Conservation (phyloP, 306 rosid genomes). For the Hippophae tibetana region DNA sequence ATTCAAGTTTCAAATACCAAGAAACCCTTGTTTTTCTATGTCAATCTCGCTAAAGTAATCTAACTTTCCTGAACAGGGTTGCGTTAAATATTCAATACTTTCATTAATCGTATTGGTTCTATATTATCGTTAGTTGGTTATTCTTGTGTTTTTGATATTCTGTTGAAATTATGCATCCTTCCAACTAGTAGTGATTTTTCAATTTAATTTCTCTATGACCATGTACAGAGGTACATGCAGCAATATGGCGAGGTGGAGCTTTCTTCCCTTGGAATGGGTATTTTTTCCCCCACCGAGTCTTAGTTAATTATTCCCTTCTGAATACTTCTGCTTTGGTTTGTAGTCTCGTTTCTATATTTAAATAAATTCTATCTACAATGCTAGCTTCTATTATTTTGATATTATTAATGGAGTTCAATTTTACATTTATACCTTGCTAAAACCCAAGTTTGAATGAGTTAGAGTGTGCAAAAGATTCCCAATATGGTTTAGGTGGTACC, state of each 20-base stretch:
- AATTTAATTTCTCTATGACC: background rate
- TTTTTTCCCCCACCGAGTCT: constrained; percentile 1
- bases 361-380: too few species aligned
- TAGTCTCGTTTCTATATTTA: too few species aligned
- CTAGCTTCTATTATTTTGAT: too few species aligned
- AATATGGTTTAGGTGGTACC: too few species aligned
- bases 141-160: background rate
- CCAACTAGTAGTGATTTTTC: background rate
- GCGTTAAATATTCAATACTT: background rate
- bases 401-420: too few species aligned
- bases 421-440: too few species aligned
- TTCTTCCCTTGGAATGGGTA: constrained; percentile 63
- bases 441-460: too few species aligned
- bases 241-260: constrained; percentile 57
- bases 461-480: too few species aligned
- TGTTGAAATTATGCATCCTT: background rate
- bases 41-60: constrained; percentile 51
- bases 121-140: background rate
- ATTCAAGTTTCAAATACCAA: constrained; percentile 61
- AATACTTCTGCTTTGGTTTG: background rate
- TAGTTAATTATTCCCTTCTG: background rate
- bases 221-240: constrained; percentile 48
- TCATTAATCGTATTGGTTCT: background rate
- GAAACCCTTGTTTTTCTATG: constrained; percentile 53
- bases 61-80: background rate